A percentile compares a stretch with the other conserved stretches of the same genome.
Evolutionary conservation across 1,139 yeast species (phyloP).

Genomic region (Hanseniaspora uvarum): DNA sequence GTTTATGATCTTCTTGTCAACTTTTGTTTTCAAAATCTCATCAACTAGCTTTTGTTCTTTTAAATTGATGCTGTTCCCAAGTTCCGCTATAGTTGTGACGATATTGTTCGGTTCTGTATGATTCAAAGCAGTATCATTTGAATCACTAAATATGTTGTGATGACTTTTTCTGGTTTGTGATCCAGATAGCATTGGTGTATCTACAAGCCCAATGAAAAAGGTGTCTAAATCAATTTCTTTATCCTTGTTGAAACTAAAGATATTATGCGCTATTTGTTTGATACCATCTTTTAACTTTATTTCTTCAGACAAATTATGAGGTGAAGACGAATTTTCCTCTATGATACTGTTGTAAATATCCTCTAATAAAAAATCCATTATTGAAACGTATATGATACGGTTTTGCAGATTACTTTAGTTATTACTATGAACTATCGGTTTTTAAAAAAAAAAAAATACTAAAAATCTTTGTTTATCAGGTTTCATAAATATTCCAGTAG

Average conservation of each 20-base stretch:
- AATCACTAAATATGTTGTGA: neutral
- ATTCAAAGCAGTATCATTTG: neutral
- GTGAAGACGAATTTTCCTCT: neutral
- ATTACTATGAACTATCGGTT: no score
- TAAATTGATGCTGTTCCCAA: constrained; percentile 35
- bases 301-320: neutral
- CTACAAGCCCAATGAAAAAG: constrained; percentile 14
- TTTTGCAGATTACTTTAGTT: no score
- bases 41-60: constrained; percentile 33
- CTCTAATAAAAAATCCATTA: constrained; percentile 10
- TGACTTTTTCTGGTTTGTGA: neutral
- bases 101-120: constrained; percentile 21
- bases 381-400: neutral
- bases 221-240: constrained; percentile 1
- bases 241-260: neutral
- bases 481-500: neutral
- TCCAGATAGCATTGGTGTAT: constrained; percentile 16
- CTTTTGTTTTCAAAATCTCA: constrained; percentile 29
- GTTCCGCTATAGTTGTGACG: constrained; percentile 41
- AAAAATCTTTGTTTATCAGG: neutral
- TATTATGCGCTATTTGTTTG: constrained; percentile 4
- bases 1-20: constrained; percentile 31
- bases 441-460: no score
- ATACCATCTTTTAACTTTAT: constrained; percentile 1
- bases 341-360: constrained; percentile 4